These are phyloP conservation scores for Penicillium salamii DNA, from an alignment of 495 filamentous ascomycete species.

Conservation along the genomic window DNA sequence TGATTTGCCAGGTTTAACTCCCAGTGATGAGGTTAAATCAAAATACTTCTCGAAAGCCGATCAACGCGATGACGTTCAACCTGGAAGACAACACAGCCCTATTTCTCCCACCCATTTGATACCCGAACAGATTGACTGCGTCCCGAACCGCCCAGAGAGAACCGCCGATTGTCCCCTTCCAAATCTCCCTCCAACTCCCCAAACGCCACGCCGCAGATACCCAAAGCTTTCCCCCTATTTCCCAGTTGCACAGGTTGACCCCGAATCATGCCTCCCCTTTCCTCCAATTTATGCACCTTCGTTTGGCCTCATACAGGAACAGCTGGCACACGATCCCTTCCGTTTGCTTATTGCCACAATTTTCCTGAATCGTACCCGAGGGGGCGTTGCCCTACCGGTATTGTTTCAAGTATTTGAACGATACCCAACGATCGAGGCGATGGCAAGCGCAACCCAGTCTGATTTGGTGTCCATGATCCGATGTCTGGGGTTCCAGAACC, in stretches of 20 bases:
- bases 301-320: slow-evolving; percentile 85
- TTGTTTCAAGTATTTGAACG: slow-evolving; percentile 63
- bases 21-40: slow-evolving; percentile 43
- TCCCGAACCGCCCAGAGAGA: slow-evolving; percentile 10
- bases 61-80: too few species aligned
- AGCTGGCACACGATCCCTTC: slow-evolving; percentile 67
- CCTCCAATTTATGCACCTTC: slow-evolving; percentile 57
- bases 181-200: neutral
- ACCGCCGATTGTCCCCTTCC: neutral
- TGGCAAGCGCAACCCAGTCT: slow-evolving; percentile 56
- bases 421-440: slow-evolving; percentile 64
- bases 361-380: slow-evolving; percentile 80
- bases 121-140: neutral
- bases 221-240: slow-evolving; percentile 50
- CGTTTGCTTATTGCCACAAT: slow-evolving; percentile 71
- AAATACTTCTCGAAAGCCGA: slow-evolving; percentile 30
- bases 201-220: slow-evolving; percentile 18
- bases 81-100: slow-evolving; percentile 10
- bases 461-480: slow-evolving; percentile 63
- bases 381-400: slow-evolving; percentile 70
- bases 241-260: slow-evolving; percentile 37
- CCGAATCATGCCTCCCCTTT: slow-evolving; percentile 65
- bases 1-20: slow-evolving; percentile 37
- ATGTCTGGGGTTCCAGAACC: slow-evolving; percentile 72
- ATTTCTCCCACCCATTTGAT: neutral